Evolutionary conservation across 768 basidiomycete genomes (phyloP), one percentile per base, ranked within the genome.

Genomic region (Gautieria morchelliformis): DNA sequence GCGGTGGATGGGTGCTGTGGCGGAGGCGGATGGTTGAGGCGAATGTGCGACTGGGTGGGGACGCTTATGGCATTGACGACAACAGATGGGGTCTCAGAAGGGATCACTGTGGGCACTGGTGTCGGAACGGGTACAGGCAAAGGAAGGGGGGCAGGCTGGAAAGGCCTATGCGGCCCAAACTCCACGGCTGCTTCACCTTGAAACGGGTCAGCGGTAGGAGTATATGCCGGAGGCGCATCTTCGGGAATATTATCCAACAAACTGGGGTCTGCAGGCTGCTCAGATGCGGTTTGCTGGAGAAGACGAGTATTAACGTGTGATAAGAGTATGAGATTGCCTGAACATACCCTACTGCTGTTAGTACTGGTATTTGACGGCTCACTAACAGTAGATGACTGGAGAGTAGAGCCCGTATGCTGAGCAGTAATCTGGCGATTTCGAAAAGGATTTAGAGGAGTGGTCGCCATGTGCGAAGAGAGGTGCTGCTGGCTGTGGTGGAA

Each of bases 171-270:
- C 0, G 87, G 87, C 0, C 88, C 87, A 19, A 76, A 69, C 54
- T 86, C 80, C 2, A 89, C 59, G 0, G 84, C 81, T 1, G 74
- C 69, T 64, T 90, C 88, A 14, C 85, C 88, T 3, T 76, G 71
- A 46, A 67, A 61, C 17, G 72, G 48, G 48, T 83, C 76, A 3
- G 87, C 78, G 1, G 74, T 61, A 0, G 79, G 71, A 0, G 86
- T 86, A 63, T 89, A 90, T 0, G 87, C 81, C 0, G 88, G 88
- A 0, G 87, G 87, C 11, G 73, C 69, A 19, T 83, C 82, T n/a
- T 83, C 83, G 2, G 70, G 66, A 27, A 76, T 60, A 12, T 63
- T 60, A 24, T 62, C 60, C 22, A 46, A 9, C 8, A 44, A 9
- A 22, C 8, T n/a, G 20, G 42, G 9, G 17, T 44, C 42, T 44